Evolutionary conservation across 163 green algal genomes (phyloP).

Genomic region (Chlamydomonas reinhardtii): DNA sequence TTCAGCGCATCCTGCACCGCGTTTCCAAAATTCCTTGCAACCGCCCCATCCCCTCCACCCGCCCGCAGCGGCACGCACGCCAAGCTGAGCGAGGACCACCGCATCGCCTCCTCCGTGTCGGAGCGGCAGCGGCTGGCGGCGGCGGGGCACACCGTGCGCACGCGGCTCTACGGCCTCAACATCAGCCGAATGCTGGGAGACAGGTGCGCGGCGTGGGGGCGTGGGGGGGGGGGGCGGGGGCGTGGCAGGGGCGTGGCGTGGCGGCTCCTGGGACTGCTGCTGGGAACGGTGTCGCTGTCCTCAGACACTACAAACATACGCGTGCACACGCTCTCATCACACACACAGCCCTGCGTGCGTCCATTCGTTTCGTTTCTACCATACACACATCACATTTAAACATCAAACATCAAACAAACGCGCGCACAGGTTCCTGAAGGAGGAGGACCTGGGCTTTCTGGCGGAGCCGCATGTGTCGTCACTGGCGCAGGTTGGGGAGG

Average conservation of each 20-base stretch:
- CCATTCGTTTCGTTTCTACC: too few species aligned
- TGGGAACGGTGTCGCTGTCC: too few species aligned
- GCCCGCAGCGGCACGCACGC: constrained; percentile 36
- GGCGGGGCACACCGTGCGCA: constrained; percentile 60
- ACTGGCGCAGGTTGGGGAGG: constrained; percentile 31
- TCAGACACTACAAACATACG: too few species aligned
- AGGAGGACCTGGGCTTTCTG: constrained; percentile 85
- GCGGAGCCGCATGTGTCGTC: constrained; percentile 75
- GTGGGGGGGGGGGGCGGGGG: not conserved
- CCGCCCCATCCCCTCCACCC: too few species aligned
- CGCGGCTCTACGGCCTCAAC: constrained; percentile 88
- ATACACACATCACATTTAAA: too few species aligned
- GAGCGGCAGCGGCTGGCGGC: constrained; percentile 77
- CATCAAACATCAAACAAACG: too few species aligned
- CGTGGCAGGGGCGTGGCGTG: not conserved
- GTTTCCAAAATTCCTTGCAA: too few species aligned
- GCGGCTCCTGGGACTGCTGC: too few species aligned
- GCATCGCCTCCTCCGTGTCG: constrained; percentile 59
- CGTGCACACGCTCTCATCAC: not conserved
- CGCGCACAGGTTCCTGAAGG: constrained; percentile 69
- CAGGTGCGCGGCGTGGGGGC: constrained; percentile 10
- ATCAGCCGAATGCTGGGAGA: constrained; percentile 88
- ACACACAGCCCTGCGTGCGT: too few species aligned
- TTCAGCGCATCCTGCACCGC: too few species aligned
- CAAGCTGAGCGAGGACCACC: constrained; percentile 81